Percentiles rank a stretch among this genome's conserved stretches.
These are phyloP conservation scores for Flaveria floridana DNA, from an alignment of 140 eudicot genomes.

Conservation along the genomic window DNA sequence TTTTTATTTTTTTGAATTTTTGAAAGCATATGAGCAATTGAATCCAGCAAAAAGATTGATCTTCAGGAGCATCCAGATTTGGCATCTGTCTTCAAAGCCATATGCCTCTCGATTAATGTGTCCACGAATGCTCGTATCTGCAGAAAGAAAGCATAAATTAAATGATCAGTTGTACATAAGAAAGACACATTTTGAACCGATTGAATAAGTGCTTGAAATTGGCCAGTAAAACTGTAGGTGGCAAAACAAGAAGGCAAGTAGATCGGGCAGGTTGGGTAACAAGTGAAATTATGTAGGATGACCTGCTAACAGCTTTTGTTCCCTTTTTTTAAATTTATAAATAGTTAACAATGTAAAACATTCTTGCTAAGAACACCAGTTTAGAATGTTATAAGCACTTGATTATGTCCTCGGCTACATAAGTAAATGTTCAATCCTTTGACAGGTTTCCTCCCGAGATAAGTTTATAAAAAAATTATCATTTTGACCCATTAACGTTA, in stretches of 20 bases:
- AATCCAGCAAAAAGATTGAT: slow-evolving; percentile 20
- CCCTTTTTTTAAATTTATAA: neutral
- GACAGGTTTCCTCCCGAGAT: neutral
- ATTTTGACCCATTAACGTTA: neutral
- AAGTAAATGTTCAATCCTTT: neutral
- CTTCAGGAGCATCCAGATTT: slow-evolving; percentile 53
- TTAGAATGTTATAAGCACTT: neutral
- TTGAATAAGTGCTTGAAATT: neutral
- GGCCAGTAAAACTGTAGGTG: neutral
- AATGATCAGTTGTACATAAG: neutral
- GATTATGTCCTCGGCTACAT: slow-evolving; percentile 1
- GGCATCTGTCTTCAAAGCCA: slow-evolving; percentile 52
- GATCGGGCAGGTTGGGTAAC: neutral
- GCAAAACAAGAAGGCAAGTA: neutral
- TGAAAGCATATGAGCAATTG: slow-evolving; percentile 14
- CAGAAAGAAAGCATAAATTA: slow-evolving; percentile 17
- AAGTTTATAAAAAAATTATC: neutral
- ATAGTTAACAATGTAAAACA: neutral
- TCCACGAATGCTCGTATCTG: slow-evolving; percentile 99
- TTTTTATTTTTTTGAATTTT: slow-evolving; percentile 10
- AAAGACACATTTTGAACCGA: neutral
- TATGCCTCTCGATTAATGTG: slow-evolving; percentile 84
- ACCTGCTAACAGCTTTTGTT: neutral
- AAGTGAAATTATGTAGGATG: neutral
- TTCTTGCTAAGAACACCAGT: neutral